Conservation (phyloP, 2,329 filamentous ascomycete species). For the Fusarium dlaminii region DNA sequence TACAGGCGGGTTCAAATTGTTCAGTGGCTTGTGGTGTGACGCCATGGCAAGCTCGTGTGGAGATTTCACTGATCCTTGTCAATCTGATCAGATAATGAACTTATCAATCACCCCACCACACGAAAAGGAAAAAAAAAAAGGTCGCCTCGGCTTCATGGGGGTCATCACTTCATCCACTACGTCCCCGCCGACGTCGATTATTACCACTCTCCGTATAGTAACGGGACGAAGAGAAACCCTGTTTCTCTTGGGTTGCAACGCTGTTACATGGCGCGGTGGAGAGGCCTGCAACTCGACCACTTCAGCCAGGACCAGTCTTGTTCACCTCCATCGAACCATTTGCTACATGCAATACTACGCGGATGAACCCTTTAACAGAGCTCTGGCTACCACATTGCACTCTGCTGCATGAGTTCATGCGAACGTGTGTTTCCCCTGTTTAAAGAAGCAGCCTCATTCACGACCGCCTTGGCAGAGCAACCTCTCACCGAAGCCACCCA, state of each 20-base stretch:
- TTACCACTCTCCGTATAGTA: slow-evolving; percentile 14
- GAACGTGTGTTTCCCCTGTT: not conserved
- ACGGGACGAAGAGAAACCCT: not conserved
- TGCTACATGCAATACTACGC: not conserved
- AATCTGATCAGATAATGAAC: slow-evolving; percentile 35
- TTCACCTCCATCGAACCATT: not conserved
- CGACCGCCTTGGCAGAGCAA: not conserved
- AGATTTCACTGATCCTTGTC: slow-evolving; percentile 13
- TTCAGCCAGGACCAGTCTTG: not conserved
- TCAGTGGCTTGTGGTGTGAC: slow-evolving; percentile 19
- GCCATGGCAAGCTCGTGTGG: slow-evolving; percentile 17
- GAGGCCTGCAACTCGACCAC: slow-evolving; percentile 16
- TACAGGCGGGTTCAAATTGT: not conserved
- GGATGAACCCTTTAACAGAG: not conserved
- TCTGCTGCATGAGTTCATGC: not conserved
- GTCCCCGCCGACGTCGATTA: slow-evolving; percentile 28
- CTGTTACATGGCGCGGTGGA: slow-evolving; percentile 4
- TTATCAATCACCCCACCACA: slow-evolving; percentile 38
- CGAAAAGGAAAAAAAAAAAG: slow-evolving; percentile 10
- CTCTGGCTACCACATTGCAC: not conserved
- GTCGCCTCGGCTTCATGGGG: not conserved
- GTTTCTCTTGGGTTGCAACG: slow-evolving; percentile 1
- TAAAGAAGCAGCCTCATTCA: not conserved
- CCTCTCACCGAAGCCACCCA: not conserved
- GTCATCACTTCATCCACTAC: not conserved